Evolutionary conservation across 257 asterid genomes (phyloP), one percentile per base, ranked within the genome.

Genomic region (Salvia miltiorrhiza): DNA sequence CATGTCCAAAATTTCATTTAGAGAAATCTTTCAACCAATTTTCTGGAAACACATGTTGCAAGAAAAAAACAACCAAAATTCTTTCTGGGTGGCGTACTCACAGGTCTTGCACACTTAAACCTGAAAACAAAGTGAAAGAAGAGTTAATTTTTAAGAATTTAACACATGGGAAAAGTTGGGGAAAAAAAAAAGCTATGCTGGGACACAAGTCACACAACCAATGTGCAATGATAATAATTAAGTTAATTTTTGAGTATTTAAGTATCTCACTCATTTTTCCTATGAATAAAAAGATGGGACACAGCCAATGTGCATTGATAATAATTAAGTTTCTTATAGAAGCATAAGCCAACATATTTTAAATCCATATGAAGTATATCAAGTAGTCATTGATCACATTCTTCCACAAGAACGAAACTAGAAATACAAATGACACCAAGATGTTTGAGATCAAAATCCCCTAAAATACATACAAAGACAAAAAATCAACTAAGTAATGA

Each of bases 91-190:
- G 56, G 40, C 41, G 17, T 58, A 16, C 70, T 80, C 67, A 77
- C 65, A 73, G 80, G 73, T 80, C 80, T 66, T 66, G 85, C 44
- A 80, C 85, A 7, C 73, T 77, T 71, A 80, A 77, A 73, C 85
- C 82, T 80, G 75, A 3, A 60, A 65, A 66, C 3, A 44, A 26
- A 10, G 39, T 20, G 47, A 24, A 58, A 12, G 7, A 4, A 0
- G 10, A 10, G 53, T 26, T 2, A 21, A 9, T 59, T 56, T 9
- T 57, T 21, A 12, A 1, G 35, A 1, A 41, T 20, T 12, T 0
- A 9, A 63, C 7, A 13, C 7, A n/a, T 11, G 7, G 28, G 28
- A 2, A 16, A 26, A 10, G 16, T 4, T 30, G 5, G 9, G 10
- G 8, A 13, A 32, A 8, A 2, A 32, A 37, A 21, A 20, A 19